phyloP scores from a whole-genome alignment of 2,329 filamentous ascomycete species.

The Exophiala aquamarina region DNA sequence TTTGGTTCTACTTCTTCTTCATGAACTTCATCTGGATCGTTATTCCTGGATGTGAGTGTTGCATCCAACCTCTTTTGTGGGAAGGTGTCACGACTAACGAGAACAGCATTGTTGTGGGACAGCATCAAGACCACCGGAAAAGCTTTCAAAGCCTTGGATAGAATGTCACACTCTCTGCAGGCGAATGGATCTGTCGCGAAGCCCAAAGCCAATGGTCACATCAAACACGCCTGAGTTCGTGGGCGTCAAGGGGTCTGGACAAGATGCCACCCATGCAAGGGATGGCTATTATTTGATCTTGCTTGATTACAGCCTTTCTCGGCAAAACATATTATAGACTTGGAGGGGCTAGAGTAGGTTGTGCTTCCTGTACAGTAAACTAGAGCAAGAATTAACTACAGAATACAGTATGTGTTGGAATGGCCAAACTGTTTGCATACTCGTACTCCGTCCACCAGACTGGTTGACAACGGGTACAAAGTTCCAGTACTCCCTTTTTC shows the following conservation, averaged over 20 bases:
- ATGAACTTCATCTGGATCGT: slow-evolving; percentile 69
- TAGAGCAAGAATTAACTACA: too few relatives aligned
- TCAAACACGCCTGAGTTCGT: slow-evolving; percentile 15
- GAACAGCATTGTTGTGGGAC: slow-evolving; percentile 37
- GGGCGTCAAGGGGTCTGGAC: not conserved
- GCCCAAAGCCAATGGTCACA: slow-evolving; percentile 20
- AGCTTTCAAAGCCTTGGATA: slow-evolving; percentile 38
- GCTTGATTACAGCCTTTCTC: too few relatives aligned
- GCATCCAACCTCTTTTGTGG: not conserved
- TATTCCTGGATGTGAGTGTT: slow-evolving; percentile 56
- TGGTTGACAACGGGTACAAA: too few relatives aligned
- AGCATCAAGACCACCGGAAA: slow-evolving; percentile 37
- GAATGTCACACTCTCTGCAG: slow-evolving; percentile 27
- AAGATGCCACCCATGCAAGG: too few relatives aligned
- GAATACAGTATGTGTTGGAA: too few relatives aligned
- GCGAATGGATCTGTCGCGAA: slow-evolving; percentile 29
- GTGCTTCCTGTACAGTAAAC: too few relatives aligned
- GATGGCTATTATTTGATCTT: too few relatives aligned
- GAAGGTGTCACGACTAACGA: slow-evolving; percentile 2
- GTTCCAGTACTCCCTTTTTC: too few relatives aligned
- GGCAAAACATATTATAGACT: too few relatives aligned
- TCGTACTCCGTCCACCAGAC: too few relatives aligned
- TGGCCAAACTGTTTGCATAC: too few relatives aligned
- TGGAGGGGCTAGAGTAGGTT: too few relatives aligned
- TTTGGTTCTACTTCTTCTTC: slow-evolving; percentile 65